phyloP scores from a whole-genome alignment of 116 monocot species.

The Posidonia oceanica region DNA sequence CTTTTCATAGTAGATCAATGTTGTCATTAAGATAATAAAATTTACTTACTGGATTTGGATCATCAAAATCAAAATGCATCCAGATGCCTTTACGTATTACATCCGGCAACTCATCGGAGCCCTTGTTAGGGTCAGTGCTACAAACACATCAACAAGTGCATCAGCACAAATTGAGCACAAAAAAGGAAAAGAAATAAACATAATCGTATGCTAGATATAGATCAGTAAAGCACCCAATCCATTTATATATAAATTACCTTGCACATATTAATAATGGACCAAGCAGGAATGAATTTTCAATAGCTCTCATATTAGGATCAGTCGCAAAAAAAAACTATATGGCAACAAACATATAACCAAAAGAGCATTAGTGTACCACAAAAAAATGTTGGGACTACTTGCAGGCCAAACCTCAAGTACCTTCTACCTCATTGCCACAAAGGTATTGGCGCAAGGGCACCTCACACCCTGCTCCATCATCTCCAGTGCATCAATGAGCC shows the following conservation, averaged over 20 bases:
- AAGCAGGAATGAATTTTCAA: too few relatives aligned
- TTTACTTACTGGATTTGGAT: slow-evolving; percentile 83
- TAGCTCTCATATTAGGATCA: too few relatives aligned
- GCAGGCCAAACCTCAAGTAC: too few relatives aligned
- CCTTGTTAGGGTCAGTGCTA: slow-evolving; percentile 57
- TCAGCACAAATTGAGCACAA: not conserved
- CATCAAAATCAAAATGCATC: slow-evolving; percentile 87
- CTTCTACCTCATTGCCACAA: too few relatives aligned
- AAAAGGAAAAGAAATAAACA: not conserved
- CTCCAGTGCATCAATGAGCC: too few relatives aligned
- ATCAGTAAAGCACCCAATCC: not conserved
- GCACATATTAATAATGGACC: slow-evolving; percentile 10
- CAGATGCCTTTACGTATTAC: slow-evolving; percentile 67
- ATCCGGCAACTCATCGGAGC: slow-evolving; percentile 56
- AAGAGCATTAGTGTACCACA: too few relatives aligned
- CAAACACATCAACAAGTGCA: not conserved
- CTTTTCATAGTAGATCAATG: not conserved
- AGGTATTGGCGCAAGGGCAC: too few relatives aligned
- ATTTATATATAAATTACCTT: slow-evolving; percentile 5
- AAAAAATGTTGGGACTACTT: too few relatives aligned
- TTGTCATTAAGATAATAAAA: not conserved
- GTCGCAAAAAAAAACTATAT: too few relatives aligned
- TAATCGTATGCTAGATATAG: not conserved
- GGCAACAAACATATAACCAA: too few relatives aligned
- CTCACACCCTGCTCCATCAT: too few relatives aligned